Conservation (phyloP, 805 yeast species). For the Sporopachydermia lactativora region DNA sequence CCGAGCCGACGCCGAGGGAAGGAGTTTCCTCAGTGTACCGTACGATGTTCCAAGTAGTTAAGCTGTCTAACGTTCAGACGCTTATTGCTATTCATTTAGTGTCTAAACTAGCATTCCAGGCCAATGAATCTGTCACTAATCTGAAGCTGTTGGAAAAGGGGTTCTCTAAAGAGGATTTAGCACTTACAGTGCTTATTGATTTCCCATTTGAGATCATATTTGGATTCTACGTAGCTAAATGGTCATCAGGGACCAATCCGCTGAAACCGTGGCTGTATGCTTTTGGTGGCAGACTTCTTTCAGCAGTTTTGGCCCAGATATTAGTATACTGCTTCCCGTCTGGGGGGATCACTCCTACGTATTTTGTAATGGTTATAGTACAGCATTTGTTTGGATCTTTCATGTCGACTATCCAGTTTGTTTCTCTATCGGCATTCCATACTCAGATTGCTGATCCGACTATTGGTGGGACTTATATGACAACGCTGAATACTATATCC, state of each 20-base stretch:
- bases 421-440: slow-evolving; percentile 87
- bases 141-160: slow-evolving; percentile 85
- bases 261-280: slow-evolving; percentile 85
- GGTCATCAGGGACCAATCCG: slow-evolving; percentile 65
- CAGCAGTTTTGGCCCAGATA: slow-evolving; percentile 65
- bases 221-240: slow-evolving; percentile 90
- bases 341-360: slow-evolving; percentile 25
- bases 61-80: slow-evolving; percentile 55
- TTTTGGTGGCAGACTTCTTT: slow-evolving; percentile 62
- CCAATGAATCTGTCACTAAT: slow-evolving; percentile 91
- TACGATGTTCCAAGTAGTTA: slow-evolving; percentile 57
- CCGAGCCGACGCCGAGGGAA: slow-evolving; percentile 10
- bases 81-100: slow-evolving; percentile 63
- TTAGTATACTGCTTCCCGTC: slow-evolving; percentile 62
- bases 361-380: slow-evolving; percentile 53
- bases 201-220: slow-evolving; percentile 92
- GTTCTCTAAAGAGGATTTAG: slow-evolving; percentile 82
- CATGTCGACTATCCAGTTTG: slow-evolving; percentile 92
- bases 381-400: slow-evolving; percentile 82
- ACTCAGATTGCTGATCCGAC: slow-evolving; percentile 90
- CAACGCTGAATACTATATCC: slow-evolving; percentile 80
- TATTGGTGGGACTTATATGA: slow-evolving; percentile 97
- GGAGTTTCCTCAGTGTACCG: slow-evolving; percentile 29
- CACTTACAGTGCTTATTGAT: slow-evolving; percentile 83
- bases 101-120: slow-evolving; percentile 87